Conservation (phyloP, 2,329 filamentous ascomycete genomes). For the Fusarium kyushuense region DNA sequence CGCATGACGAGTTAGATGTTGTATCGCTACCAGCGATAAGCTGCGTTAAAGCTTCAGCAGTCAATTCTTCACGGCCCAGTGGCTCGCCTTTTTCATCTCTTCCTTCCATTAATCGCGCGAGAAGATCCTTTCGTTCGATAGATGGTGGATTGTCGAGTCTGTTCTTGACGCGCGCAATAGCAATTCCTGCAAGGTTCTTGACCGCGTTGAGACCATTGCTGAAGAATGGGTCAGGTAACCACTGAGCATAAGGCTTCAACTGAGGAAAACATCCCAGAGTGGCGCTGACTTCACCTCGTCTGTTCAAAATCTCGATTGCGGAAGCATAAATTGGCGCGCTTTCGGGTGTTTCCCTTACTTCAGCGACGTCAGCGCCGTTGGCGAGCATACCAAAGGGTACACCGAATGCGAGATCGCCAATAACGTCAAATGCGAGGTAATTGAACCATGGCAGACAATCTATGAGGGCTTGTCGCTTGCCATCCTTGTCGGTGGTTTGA, state of each 20-base stretch:
- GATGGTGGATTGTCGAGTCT: slow-evolving; percentile 77
- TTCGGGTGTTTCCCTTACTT: slow-evolving; percentile 73
- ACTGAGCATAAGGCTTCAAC: slow-evolving; percentile 83
- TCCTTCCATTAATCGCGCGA: slow-evolving; percentile 86
- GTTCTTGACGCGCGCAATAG: slow-evolving; percentile 81
- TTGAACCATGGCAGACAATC: slow-evolving; percentile 82
- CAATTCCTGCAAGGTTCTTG: slow-evolving; percentile 86
- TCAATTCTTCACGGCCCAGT: slow-evolving; percentile 82
- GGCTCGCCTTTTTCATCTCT: slow-evolving; percentile 82
- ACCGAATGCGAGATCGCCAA: slow-evolving; percentile 64
- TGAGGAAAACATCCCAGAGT: slow-evolving; percentile 80
- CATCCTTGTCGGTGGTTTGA: slow-evolving; percentile 65
- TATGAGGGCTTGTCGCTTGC: slow-evolving; percentile 71
- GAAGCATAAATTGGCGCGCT: slow-evolving; percentile 75
- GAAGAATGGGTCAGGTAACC: slow-evolving; percentile 87
- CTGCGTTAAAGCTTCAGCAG: slow-evolving; percentile 89
- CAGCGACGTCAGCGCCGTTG: slow-evolving; percentile 79
- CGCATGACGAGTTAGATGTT: slow-evolving; percentile 84
- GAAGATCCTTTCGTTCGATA: slow-evolving; percentile 79
- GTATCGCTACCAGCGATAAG: slow-evolving; percentile 85
- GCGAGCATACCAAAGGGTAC: slow-evolving; percentile 75
- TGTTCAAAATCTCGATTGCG: slow-evolving; percentile 89
- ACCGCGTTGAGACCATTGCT: slow-evolving; percentile 79
- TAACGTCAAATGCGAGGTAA: slow-evolving; percentile 67
- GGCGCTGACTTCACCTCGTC: slow-evolving; percentile 86